A percentile compares a stretch with the other conserved stretches of the same genome.
Evolutionary conservation across 106 monocot genomes (phyloP).

Genomic region (Platanthera zijinensis): DNA sequence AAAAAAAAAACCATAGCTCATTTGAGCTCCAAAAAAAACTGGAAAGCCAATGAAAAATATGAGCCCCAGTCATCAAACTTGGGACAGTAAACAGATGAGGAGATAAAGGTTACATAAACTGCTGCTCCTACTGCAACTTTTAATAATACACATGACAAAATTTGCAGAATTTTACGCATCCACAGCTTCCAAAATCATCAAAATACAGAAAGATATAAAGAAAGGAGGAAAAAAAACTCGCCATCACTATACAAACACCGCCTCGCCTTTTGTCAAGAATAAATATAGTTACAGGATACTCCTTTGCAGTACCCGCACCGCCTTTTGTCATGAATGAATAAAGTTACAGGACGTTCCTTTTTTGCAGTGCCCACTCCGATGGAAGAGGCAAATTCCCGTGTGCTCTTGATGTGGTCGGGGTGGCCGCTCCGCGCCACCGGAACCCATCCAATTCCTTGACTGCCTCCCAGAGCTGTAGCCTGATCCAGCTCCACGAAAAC

Average conservation of each 20-base stretch:
- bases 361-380: slow-evolving; percentile 1
- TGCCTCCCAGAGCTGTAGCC: slow-evolving; percentile 22
- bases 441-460: slow-evolving; percentile 13
- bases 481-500: slow-evolving; percentile 5
- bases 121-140: background rate
- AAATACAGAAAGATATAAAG: background rate
- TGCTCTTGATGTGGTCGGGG: slow-evolving; percentile 3
- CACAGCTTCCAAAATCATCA: background rate
- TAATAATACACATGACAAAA: background rate
- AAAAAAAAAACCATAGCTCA: background rate
- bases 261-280: background rate
- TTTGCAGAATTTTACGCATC: background rate
- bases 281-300: background rate
- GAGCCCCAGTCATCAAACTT: background rate
- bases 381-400: background rate
- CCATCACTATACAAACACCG: background rate
- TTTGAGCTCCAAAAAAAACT: background rate
- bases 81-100: background rate
- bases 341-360: background rate
- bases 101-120: background rate
- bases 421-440: slow-evolving; percentile 18
- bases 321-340: background rate
- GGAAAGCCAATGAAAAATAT: background rate
- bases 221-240: background rate
- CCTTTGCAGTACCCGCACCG: background rate